phyloP scores from a whole-genome alignment of 805 yeast species.

The Candida ovalis region DNA sequence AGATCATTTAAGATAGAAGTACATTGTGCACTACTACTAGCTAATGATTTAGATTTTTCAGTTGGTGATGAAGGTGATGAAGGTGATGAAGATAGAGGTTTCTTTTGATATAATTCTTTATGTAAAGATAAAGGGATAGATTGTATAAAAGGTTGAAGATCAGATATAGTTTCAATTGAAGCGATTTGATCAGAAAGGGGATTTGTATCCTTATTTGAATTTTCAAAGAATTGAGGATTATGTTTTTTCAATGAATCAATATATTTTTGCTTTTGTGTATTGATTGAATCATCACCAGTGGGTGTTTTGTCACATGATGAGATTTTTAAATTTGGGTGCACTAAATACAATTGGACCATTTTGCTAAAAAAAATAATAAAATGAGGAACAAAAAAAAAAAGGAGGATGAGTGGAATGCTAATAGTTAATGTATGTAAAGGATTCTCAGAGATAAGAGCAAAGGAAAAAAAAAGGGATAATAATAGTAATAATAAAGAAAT shows the following conservation, averaged over 20 bases:
- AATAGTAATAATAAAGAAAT: no score
- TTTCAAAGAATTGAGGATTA: no score
- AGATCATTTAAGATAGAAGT: neutral
- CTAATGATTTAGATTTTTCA: neutral
- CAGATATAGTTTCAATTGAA: neutral
- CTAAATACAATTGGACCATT: neutral
- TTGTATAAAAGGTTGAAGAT: neutral
- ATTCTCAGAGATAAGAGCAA: no score
- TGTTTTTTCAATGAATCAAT: neutral
- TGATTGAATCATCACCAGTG: neutral
- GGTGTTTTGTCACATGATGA: neutral
- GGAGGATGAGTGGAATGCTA: no score
- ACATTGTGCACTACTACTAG: neutral
- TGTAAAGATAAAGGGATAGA: neutral
- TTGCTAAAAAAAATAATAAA: neutral
- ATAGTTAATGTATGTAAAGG: no score
- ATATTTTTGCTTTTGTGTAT: neutral
- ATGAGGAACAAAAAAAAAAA: no score
- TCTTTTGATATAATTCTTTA: neutral
- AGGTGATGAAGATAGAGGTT: neutral
- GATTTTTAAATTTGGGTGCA: neutral
- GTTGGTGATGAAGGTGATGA: neutral
- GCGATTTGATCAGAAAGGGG: neutral
- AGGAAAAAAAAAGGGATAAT: no score
- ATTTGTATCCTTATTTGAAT: no score